Conservation (phyloP, 148 eudicot genomes). For the Fagopyrum homotropicum region DNA sequence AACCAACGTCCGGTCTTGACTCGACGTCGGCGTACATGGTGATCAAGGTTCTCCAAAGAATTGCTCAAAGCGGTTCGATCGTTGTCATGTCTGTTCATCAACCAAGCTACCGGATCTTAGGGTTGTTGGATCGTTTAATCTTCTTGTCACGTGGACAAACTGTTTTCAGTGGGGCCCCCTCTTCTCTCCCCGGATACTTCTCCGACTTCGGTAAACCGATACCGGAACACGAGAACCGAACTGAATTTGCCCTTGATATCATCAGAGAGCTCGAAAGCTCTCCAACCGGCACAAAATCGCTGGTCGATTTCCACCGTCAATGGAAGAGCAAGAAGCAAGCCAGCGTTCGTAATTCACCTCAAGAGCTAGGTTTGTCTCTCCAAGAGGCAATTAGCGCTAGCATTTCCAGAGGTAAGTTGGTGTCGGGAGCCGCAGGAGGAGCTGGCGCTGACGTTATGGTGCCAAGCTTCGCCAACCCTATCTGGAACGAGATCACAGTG, state of each 20-base stretch:
- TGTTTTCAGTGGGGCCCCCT: conserved; percentile 67
- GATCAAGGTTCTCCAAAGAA: conserved; percentile 17
- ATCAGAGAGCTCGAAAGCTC: conserved; percentile 76
- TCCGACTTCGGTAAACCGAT: conserved; percentile 65
- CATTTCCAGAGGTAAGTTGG: conserved; percentile 78
- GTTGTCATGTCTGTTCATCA: conserved; percentile 26
- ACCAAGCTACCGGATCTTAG: conserved; percentile 25
- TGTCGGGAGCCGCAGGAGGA: conserved; percentile 59
- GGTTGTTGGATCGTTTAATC: conserved; percentile 18
- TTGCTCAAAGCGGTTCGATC: conserved; percentile 20
- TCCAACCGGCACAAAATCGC: conserved; percentile 47
- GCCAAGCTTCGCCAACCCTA: conserved; percentile 69
- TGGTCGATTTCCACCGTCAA: conserved; percentile 59
- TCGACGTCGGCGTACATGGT: conserved; percentile 22
- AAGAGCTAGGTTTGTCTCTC: conserved; percentile 24
- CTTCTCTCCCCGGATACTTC: conserved; percentile 39
- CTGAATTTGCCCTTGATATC: conserved; percentile 71
- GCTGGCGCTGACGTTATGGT: conserved; percentile 38
- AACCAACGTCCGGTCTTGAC: conserved; percentile 28
- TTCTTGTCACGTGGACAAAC: conserved; percentile 37
- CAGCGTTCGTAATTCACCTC: conserved; percentile 15
- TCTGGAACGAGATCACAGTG: conserved; percentile 51
- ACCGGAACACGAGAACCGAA: conserved; percentile 73
- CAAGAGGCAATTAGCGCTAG: conserved; percentile 84
- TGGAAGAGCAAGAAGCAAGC: conserved; percentile 38